Evolutionary conservation across 2,329 filamentous ascomycete species (phyloP).

Genomic region (Colletotrichum lupini): DNA sequence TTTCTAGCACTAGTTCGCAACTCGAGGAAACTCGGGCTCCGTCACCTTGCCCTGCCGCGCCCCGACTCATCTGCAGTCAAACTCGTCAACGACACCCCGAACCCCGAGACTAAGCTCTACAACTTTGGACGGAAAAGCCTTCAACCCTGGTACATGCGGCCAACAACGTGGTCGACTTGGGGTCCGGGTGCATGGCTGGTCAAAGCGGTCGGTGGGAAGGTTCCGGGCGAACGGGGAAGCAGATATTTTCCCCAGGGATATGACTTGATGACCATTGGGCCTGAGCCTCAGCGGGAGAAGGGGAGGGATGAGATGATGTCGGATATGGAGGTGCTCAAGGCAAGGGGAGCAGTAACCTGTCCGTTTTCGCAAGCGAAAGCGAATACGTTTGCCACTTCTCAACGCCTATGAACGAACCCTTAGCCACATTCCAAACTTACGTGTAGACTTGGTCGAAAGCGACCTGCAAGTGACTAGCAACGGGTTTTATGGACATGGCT

Average conservation of each 20-base stretch:
- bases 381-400: too few species aligned
- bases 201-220: slow-evolving; percentile 54
- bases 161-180: slow-evolving; percentile 59
- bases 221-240: slow-evolving; percentile 58
- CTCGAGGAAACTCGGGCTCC: slow-evolving; percentile 57
- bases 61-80: slow-evolving; percentile 48
- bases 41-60: slow-evolving; percentile 62
- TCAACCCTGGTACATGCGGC: slow-evolving; percentile 65
- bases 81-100: slow-evolving; percentile 49
- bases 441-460: too few species aligned
- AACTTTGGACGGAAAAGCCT: slow-evolving; percentile 54
- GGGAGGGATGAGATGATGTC: slow-evolving; percentile 34
- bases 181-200: slow-evolving; percentile 56
- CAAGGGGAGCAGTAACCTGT: slow-evolving; percentile 6
- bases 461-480: too few species aligned
- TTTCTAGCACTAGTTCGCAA: slow-evolving; percentile 52
- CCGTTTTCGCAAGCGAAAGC: slow-evolving; percentile 22
- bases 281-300: slow-evolving; percentile 38
- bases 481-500: too few species aligned
- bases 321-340: slow-evolving; percentile 13
- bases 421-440: too few species aligned
- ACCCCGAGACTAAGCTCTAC: slow-evolving; percentile 54
- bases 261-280: slow-evolving; percentile 44
- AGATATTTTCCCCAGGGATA: slow-evolving; percentile 61
- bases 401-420: too few species aligned